These are phyloP conservation scores for Coemansia sp. DNA, from an alignment of 192 early-diverging fungal genomes.

Conservation along the genomic window DNA sequence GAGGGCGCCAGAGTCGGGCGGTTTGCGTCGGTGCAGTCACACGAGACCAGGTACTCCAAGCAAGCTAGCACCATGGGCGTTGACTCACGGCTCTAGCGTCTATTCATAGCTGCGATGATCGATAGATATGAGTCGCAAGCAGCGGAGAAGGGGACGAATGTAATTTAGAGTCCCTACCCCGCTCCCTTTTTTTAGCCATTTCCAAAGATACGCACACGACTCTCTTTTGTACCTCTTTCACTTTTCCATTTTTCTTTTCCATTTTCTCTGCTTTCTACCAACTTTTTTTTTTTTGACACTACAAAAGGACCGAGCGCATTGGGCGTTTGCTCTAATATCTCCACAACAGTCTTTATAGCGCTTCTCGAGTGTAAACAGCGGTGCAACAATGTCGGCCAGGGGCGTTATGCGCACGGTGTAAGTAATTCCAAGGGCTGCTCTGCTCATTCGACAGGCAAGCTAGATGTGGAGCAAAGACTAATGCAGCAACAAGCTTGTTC, in stretches of 20 bases:
- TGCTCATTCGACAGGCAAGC: neutral
- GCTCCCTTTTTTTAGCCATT: neutral
- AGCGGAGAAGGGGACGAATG: neutral
- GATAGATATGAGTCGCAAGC: neutral
- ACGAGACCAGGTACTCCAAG: slow-evolving; percentile 43
- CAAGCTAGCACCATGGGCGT: slow-evolving; percentile 9
- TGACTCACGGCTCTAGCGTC: slow-evolving; percentile 5
- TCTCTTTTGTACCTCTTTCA: neutral
- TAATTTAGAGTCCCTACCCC: neutral
- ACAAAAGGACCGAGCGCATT: neutral
- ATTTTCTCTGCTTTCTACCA: slow-evolving; percentile 4
- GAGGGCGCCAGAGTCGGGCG: slow-evolving; percentile 12
- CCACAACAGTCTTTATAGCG: slow-evolving; percentile 10
- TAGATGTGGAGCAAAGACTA: slow-evolving; percentile 4
- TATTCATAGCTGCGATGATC: neutral
- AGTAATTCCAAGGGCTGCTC: neutral
- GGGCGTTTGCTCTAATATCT: slow-evolving; percentile 7
- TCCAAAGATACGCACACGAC: neutral
- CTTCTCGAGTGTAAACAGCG: slow-evolving; percentile 7
- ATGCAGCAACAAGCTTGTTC: neutral
- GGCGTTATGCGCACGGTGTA: slow-evolving; percentile 46
- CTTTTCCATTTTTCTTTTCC: neutral
- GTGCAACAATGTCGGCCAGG: slow-evolving; percentile 24
- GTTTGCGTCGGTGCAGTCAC: slow-evolving; percentile 46
- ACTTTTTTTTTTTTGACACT: slow-evolving; percentile 1